These are phyloP conservation scores for Crataegus laevigata DNA, from an alignment of 306 rosid genomes.

Conservation along the genomic window DNA sequence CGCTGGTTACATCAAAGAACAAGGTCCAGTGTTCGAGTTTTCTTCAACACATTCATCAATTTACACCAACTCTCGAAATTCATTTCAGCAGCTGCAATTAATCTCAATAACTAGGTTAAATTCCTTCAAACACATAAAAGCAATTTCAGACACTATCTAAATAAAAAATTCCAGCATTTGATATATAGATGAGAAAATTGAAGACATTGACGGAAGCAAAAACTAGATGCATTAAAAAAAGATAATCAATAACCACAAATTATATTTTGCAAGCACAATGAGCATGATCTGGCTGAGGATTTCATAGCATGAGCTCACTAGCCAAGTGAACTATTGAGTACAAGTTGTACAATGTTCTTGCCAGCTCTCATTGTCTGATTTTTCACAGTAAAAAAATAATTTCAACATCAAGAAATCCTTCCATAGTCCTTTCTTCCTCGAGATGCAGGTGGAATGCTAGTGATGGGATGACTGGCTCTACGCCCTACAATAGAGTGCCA, in stretches of 20 bases:
- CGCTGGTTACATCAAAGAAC: too few relatives aligned
- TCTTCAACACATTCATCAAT: too few relatives aligned
- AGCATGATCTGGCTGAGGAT: slow-evolving; percentile 34
- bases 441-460: slow-evolving; percentile 79
- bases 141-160: neutral
- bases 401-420: slow-evolving; percentile 56
- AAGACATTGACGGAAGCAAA: slow-evolving; percentile 34
- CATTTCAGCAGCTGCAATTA: slow-evolving; percentile 20
- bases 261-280: slow-evolving; percentile 59
- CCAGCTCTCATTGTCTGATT: slow-evolving; percentile 29
- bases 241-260: slow-evolving; percentile 40
- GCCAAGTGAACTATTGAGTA: slow-evolving; percentile 36
- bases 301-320: slow-evolving; percentile 24
- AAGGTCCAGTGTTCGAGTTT: too few relatives aligned
- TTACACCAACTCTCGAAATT: neutral
- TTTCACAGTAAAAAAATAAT: slow-evolving; percentile 12
- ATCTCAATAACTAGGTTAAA: neutral
- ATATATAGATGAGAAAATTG: neutral
- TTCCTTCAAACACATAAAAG: slow-evolving; percentile 9
- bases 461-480: slow-evolving; percentile 64
- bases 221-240: slow-evolving; percentile 39
- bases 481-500: slow-evolving; percentile 54
- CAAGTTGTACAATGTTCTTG: slow-evolving; percentile 22
- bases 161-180: neutral
- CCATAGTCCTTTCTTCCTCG: slow-evolving; percentile 84